phyloP scores from a whole-genome alignment of 129 eudicot genomes.

The Gnaphalium uliginosum region DNA sequence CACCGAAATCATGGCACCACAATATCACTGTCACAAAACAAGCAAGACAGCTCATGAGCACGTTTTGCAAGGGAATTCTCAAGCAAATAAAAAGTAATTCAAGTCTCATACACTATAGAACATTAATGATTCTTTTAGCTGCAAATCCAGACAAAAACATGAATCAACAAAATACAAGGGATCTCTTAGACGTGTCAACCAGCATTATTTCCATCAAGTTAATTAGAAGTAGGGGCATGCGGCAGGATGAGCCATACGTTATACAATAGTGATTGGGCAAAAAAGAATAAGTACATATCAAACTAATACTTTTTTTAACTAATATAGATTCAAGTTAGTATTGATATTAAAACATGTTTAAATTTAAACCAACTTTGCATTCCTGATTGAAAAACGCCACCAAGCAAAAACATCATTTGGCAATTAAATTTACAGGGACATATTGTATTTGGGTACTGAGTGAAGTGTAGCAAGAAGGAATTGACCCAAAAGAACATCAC shows the following conservation, averaged over 20 bases:
- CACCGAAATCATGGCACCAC: neutral
- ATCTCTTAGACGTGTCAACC: neutral
- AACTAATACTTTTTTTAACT: neutral
- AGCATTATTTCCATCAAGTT: neutral
- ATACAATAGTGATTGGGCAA: neutral
- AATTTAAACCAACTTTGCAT: neutral
- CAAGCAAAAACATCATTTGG: neutral
- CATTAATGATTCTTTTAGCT: neutral
- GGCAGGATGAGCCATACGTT: neutral
- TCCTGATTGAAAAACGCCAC: neutral
- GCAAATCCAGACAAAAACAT: neutral
- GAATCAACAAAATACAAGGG: neutral
- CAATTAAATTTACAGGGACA: neutral
- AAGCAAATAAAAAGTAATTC: neutral
- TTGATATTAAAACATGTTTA: too few species aligned
- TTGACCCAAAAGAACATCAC: neutral
- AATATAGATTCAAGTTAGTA: too few species aligned
- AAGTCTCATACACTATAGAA: too few species aligned
- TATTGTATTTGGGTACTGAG: neutral
- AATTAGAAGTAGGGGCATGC: neutral
- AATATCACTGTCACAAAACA: conserved; percentile 31
- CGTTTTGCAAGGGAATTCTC: neutral
- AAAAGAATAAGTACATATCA: neutral
- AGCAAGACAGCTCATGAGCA: conserved; percentile 13
- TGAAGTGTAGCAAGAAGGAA: neutral